Conservation (phyloP, 1,284 basidiomycete genomes). For the Mycena citricolor region DNA sequence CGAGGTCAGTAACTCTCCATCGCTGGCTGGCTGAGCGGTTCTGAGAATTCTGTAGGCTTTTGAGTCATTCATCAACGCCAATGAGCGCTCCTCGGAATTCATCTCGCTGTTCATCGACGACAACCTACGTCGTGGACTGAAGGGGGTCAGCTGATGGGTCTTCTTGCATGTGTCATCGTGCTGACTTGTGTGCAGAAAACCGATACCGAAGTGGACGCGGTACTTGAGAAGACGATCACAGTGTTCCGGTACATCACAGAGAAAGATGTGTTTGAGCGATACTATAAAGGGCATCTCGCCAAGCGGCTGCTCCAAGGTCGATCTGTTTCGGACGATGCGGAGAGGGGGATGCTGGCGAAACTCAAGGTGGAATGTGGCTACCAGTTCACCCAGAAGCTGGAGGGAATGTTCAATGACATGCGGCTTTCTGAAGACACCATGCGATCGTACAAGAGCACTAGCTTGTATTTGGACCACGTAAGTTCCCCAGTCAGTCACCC, state of each 20-base stretch:
- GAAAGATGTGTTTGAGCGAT: conserved; percentile 97
- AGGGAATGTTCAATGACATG: conserved; percentile 99
- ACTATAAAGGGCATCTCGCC: conserved; percentile 96
- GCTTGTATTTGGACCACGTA: too few relatives aligned
- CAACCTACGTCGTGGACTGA: conserved; percentile 92
- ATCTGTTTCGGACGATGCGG: conserved; percentile 95
- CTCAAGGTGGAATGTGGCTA: conserved; percentile 97
- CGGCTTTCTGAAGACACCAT: conserved; percentile 85
- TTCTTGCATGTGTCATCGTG: neutral
- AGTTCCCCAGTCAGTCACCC: conserved; percentile 39
- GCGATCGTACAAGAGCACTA: conserved; percentile 72
- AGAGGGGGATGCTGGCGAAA: conserved; percentile 97
- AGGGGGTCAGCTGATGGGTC: conserved; percentile 65
- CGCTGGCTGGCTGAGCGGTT: conserved; percentile 5
- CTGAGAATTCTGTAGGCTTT: conserved; percentile 66
- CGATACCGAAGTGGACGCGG: conserved; percentile 85
- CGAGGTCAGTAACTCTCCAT: conserved; percentile 56
- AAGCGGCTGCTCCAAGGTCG: conserved; percentile 86
- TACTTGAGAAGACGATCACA: conserved; percentile 93
- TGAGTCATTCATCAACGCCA: conserved; percentile 88
- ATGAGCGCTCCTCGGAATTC: conserved; percentile 89
- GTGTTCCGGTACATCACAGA: conserved; percentile 94
- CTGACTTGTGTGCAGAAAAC: conserved; percentile 70
- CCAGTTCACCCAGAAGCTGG: conserved; percentile 96
- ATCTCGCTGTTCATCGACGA: conserved; percentile 98